Percentiles rank a stretch among this genome's conserved stretches.
These are phyloP conservation scores for Austroboletus niveus DNA, from an alignment of 1,284 basidiomycete species.

Conservation along the genomic window DNA sequence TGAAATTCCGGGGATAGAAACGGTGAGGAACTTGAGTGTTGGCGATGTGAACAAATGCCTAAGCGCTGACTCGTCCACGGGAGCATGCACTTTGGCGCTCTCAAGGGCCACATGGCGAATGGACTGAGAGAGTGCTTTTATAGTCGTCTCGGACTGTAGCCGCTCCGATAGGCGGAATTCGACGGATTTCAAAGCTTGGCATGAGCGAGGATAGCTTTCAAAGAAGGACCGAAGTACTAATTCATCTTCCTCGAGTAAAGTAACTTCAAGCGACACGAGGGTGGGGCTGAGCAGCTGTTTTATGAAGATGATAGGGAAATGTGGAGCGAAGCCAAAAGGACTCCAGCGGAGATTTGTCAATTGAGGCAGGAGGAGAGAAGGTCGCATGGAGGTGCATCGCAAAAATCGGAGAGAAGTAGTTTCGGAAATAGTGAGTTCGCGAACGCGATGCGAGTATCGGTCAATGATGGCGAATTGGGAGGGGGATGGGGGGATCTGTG, in stretches of 20 bases:
- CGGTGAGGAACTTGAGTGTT: constrained; percentile 10
- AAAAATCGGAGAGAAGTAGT: constrained; percentile 9
- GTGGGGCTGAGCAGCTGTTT: constrained; percentile 15
- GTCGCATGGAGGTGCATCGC: constrained; percentile 7
- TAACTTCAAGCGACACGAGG: constrained; percentile 6
- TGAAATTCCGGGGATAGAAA: background rate
- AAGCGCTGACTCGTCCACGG: constrained; percentile 8
- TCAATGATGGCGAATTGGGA: constrained; percentile 8
- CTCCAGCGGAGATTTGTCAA: constrained; percentile 10
- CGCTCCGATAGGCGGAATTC: constrained; percentile 1
- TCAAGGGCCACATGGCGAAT: constrained; percentile 8
- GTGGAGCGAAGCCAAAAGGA: background rate
- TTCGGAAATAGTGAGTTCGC: constrained; percentile 7
- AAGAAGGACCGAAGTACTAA: constrained; percentile 12
- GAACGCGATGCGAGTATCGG: constrained; percentile 14
- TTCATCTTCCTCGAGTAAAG: constrained; percentile 10
- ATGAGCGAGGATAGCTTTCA: constrained; percentile 5
- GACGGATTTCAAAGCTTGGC: constrained; percentile 6
- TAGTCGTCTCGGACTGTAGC: background rate
- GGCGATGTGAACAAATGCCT: constrained; percentile 5
- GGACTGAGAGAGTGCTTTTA: constrained; percentile 7
- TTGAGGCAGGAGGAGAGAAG: constrained; percentile 10
- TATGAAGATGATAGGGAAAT: constrained; percentile 8
- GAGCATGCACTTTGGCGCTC: background rate
- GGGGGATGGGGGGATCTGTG: constrained; percentile 13